Base-by-base conservation (phyloP, 2,329 filamentous ascomycete species). In the Hyphodiscus sp. region DNA sequence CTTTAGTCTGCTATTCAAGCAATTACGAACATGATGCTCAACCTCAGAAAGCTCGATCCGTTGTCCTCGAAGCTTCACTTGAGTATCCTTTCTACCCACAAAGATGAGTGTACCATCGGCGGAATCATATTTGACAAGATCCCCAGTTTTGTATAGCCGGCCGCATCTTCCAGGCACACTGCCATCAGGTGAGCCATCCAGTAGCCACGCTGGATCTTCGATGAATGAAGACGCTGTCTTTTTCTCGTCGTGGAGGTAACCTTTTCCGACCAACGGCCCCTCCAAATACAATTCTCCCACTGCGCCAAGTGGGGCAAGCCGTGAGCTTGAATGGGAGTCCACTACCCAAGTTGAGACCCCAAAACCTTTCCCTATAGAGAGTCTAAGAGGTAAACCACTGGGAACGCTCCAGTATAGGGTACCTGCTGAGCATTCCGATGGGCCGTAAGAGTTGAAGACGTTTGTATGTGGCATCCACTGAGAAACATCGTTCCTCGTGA, bases 31-130 rank as follows among this genome's bases (percentile, higher is more conserved):
- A 9, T 19, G 18, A 71, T 2, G 66, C 68, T 73, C 78, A 50
- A 76, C 76, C 63, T 75, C 77, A 11, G 71, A 75, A 49, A 83
- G 72, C 68, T 84, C 87, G 49, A 86, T 77, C 51, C 84, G 73
- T 58, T 81, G 84, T 23, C 87, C 87, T 11, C 77, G 74, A 26
- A 87, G 70, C 68, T 89, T 88, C 51, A 86, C 78, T 65, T 85
- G 83, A n/a, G 78, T 78, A 61, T 87, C 85, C 59, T 82, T 84
- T 47, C 85, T 75, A 16, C 83, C 82, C 41, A 84, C 71, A 55
- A 81, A 83, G 9, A 76, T 67, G 41, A 85, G 69, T 65, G 38
- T 79, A 72, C 47, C 47, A 41, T 41, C 18, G 9, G 29, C 9
- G 18, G 16, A 9, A 26, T 26, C 23, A 52, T 82, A 80, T 19